phyloP scores from a whole-genome alignment of 1,139 yeast species.

The Debaryomyces coudertii region DNA sequence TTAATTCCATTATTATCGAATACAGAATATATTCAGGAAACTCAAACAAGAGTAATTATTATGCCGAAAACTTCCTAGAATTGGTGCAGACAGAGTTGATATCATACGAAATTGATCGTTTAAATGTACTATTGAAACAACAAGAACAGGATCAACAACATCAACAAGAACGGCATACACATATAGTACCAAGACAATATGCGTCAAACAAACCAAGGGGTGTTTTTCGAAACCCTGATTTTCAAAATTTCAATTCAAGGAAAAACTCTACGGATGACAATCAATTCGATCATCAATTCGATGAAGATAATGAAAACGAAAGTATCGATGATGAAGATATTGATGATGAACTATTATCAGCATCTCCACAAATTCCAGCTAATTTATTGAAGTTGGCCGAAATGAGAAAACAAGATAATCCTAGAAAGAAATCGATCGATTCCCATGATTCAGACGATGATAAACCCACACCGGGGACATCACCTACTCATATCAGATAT shows the following conservation, averaged over 20 bases:
- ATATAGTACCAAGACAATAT: constrained; percentile 10
- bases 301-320: constrained; percentile 23
- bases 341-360: constrained; percentile 57
- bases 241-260: constrained; percentile 8
- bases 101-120: constrained; percentile 42
- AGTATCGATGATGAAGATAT: constrained; percentile 47
- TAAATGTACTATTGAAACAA: constrained; percentile 17
- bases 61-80: constrained; percentile 82
- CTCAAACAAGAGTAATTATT: constrained; percentile 73
- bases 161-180: constrained; percentile 13
- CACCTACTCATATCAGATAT: constrained; percentile 29
- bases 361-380: constrained; percentile 70
- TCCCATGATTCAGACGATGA: constrained; percentile 24
- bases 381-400: constrained; percentile 60
- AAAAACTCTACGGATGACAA: constrained; percentile 7
- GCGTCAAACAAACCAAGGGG: constrained; percentile 7
- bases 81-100: constrained; percentile 60
- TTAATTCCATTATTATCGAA: constrained; percentile 81
- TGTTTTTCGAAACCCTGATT: constrained; percentile 17
- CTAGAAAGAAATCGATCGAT: constrained; percentile 15
- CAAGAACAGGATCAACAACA: constrained; percentile 13
- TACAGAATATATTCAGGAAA: constrained; percentile 70
- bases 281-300: constrained; percentile 14
- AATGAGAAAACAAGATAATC: constrained; percentile 43
- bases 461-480: constrained; percentile 36